phyloP scores from a whole-genome alignment of 768 basidiomycete genomes.

The Dendrothele bispora region DNA sequence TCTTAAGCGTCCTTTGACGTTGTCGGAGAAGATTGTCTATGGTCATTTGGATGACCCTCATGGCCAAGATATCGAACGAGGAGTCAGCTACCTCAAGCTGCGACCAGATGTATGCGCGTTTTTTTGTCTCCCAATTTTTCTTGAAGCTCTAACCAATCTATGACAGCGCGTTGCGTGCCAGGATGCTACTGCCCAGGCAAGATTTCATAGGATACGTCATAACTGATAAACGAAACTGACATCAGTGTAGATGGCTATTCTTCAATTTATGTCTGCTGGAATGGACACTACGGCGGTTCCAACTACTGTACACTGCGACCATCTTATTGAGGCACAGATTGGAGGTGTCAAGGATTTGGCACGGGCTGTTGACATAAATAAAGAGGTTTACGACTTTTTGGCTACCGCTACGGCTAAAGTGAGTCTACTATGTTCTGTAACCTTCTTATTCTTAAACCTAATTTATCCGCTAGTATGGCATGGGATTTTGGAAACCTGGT shows the following conservation, averaged over 20 bases:
- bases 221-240: constrained; percentile 25
- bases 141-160: no score
- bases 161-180: constrained; percentile 83
- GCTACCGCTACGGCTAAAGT: constrained; percentile 95
- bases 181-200: constrained; percentile 85
- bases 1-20: constrained; percentile 84
- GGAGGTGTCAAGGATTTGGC: constrained; percentile 93
- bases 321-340: constrained; percentile 96
- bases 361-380: constrained; percentile 91
- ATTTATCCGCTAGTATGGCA: constrained; percentile 69
- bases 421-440: constrained; percentile 10
- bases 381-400: constrained; percentile 99
- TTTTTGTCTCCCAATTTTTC: no score
- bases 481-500: constrained; percentile 99
- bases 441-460: not conserved
- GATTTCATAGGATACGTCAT: constrained; percentile 18
- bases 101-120: constrained; percentile 77
- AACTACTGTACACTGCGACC: constrained; percentile 98
- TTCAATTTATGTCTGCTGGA: constrained; percentile 99
- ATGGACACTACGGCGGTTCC: constrained; percentile 98
- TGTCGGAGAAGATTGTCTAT: constrained; percentile 97
- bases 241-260: constrained; percentile 86
- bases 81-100: constrained; percentile 94
- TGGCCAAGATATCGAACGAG: constrained; percentile 87
- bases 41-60: constrained; percentile 96